phyloP scores from a whole-genome alignment of 2,329 filamentous ascomycete genomes.

The Cladorrhinum sp. region DNA sequence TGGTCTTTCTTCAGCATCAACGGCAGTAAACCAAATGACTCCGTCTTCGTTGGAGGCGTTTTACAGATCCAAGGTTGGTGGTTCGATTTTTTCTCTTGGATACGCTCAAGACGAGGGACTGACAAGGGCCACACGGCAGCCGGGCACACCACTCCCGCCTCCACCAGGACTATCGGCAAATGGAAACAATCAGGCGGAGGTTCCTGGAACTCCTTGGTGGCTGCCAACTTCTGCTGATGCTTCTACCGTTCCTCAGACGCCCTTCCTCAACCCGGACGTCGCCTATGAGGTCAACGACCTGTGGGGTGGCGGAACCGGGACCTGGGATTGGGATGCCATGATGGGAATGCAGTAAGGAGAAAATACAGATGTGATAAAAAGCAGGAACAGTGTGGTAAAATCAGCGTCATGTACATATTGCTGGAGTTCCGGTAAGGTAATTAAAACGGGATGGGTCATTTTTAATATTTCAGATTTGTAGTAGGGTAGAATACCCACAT shows the following conservation, averaged over 20 bases:
- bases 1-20: not conserved
- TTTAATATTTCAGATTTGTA: not conserved
- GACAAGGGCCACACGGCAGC: constrained; percentile 13
- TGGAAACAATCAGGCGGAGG: constrained; percentile 19
- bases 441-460: no score
- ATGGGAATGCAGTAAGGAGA: constrained; percentile 14
- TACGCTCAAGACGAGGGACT: not conserved
- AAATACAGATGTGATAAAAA: not conserved
- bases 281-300: constrained; percentile 55
- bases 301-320: constrained; percentile 44
- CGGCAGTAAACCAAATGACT: not conserved
- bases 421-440: no score
- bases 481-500: not conserved
- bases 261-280: constrained; percentile 50
- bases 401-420: no score
- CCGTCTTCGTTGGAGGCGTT: not conserved
- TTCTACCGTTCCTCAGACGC: constrained; percentile 36
- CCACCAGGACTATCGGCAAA: constrained; percentile 13
- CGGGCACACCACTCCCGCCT: constrained; percentile 25
- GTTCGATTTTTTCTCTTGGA: not conserved
- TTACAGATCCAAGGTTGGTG: constrained; percentile 5
- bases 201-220: constrained; percentile 30
- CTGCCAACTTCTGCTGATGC: constrained; percentile 32
- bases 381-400: not conserved
- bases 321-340: constrained; percentile 27